A percentile compares a stretch with the other conserved stretches of the same genome.
These are phyloP conservation scores for Aspergillus cavernicola DNA, from an alignment of 495 filamentous ascomycete genomes.

Conservation along the genomic window DNA sequence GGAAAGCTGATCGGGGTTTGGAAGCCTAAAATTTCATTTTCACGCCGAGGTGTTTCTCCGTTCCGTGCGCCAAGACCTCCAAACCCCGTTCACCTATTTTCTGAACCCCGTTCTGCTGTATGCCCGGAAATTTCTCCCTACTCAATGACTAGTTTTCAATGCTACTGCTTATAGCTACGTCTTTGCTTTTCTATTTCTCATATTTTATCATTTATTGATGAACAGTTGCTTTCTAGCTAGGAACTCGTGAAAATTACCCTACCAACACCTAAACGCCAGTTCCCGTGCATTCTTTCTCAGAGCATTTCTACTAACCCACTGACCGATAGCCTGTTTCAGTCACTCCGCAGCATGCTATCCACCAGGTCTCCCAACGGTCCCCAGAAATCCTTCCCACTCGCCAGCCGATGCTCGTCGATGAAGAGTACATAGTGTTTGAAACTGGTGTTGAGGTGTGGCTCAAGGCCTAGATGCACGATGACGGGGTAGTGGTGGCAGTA, in stretches of 20 bases:
- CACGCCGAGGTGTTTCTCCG: no score
- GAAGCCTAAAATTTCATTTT: no score
- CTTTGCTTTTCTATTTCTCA: background rate
- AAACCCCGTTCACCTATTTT: no score
- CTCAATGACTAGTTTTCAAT: no score
- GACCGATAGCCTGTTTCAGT: conserved; percentile 48
- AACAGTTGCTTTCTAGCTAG: conserved; percentile 2
- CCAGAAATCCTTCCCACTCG: conserved; percentile 94
- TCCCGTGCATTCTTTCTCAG: conserved; percentile 20
- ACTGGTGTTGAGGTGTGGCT: conserved; percentile 96
- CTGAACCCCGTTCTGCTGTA: no score
- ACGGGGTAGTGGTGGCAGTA: conserved; percentile 99
- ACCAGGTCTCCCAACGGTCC: conserved; percentile 95
- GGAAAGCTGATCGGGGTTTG: no score
- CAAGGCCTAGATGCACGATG: conserved; percentile 87
- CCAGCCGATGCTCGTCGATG: conserved; percentile 86
- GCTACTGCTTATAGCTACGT: background rate
- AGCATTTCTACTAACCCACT: background rate
- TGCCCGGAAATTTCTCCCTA: no score
- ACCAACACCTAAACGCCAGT: conserved; percentile 22
- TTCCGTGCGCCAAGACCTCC: no score
- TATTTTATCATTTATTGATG: background rate
- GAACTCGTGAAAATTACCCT: conserved; percentile 4
- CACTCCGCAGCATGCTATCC: conserved; percentile 92
- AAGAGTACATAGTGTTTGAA: conserved; percentile 99